A percentile compares a stretch with the other conserved stretches of the same genome.
phyloP scores from a whole-genome alignment of 805 yeast genomes.

The Myxozyma vanderwaltii region DNA sequence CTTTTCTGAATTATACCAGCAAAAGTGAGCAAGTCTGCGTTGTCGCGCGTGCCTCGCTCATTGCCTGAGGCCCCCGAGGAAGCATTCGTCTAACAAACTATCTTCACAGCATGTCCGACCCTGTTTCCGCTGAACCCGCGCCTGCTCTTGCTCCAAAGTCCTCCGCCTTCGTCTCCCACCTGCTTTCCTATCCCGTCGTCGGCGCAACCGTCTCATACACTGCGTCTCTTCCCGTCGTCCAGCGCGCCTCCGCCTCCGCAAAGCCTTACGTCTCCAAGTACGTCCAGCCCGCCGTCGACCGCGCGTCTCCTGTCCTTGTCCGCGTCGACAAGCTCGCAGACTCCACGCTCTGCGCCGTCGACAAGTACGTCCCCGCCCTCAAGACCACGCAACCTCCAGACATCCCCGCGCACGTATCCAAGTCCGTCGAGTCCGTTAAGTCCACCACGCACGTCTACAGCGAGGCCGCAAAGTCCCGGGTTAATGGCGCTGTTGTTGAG shows the following conservation, averaged over 20 bases:
- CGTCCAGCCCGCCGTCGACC: constrained; percentile 43
- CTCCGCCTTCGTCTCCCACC: constrained; percentile 28
- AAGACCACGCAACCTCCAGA: constrained; percentile 60
- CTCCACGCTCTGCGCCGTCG: constrained; percentile 57
- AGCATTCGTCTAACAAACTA: too few species aligned
- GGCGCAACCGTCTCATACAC: constrained; percentile 30
- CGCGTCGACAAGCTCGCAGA: constrained; percentile 60
- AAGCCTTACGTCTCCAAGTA: constrained; percentile 29
- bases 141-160: constrained; percentile 2
- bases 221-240: constrained; percentile 24
- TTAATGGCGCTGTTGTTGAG: constrained; percentile 53
- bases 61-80: too few species aligned
- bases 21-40: too few species aligned
- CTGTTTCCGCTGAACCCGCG: constrained; percentile 4
- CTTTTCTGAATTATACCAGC: too few species aligned
- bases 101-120: constrained; percentile 1
- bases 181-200: constrained; percentile 30
- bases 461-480: constrained; percentile 38
- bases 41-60: background rate
- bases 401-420: constrained; percentile 47
- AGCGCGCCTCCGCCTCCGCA: constrained; percentile 29
- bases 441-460: constrained; percentile 43
- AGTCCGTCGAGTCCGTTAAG: constrained; percentile 45
- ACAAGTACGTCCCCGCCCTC: constrained; percentile 59
- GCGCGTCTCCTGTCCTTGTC: constrained; percentile 50